Base-by-base conservation (phyloP, 2,329 filamentous ascomycete genomes). In the Tolypocladium paradoxum region DNA sequence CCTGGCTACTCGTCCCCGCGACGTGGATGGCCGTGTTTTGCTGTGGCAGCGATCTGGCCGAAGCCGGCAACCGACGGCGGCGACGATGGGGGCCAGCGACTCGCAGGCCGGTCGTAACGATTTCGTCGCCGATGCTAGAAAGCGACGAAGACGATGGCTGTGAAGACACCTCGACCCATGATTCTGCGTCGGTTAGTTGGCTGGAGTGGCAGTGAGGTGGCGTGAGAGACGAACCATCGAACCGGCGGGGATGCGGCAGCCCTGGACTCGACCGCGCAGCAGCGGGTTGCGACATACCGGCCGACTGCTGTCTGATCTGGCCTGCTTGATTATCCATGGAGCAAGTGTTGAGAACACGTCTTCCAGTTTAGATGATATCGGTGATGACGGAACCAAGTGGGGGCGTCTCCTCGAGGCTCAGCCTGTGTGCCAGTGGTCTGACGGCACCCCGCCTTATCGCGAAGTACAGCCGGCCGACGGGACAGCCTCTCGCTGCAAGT, bases 101-200 rank as follows among this genome's bases (percentile, higher is more conserved):
- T 51, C 84, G 83, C 43, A 96, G 78, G 29, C 91, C 91, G 6
- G 89, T 93, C 2, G 90, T 95, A 58, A 96, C 87, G 60, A 96
- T 92, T 64, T 96, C 91, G 59, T 96, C 90, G 57, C 80, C 81
- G 65, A 86, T 83, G 52, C 83, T 96, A 22, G 91, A 96, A 14
- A 96, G 76, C 16, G 91, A 96, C 2, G 92, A 96, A 2, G 92
- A 95, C 0, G 92, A 96, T 8, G 92, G 90, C 62, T 93, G 89
- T 4, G 92, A 96, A 48, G 87, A 83, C 56, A 99, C 84, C 68
- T 99, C 92, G 61, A 97, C 83, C 93, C 93, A 99, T 9, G 93
- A 96, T 73, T 97, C 93, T 91, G 75, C 60, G 54, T 48, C 35
- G 45, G 54, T 62, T 37, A 60, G 60, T 46, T 52, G 31, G 38